phyloP scores from a whole-genome alignment of 129 eudicot genomes.

The Escallonia herrerae region DNA sequence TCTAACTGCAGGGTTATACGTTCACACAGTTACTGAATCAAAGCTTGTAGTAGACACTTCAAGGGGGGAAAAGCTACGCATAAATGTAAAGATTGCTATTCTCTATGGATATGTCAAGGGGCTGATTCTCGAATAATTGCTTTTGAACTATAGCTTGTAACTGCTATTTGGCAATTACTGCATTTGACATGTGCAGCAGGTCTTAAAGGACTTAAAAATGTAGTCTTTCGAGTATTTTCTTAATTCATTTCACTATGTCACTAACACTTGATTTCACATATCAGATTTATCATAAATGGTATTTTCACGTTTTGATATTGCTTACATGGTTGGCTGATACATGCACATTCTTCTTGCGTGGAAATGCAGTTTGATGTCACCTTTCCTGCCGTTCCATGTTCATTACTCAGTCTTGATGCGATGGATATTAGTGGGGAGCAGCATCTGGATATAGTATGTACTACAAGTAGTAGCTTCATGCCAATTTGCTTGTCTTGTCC shows the following conservation, averaged over 20 bases:
- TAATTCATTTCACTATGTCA: not conserved
- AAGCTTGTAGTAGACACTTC: slow-evolving; percentile 95
- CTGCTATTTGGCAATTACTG: not conserved
- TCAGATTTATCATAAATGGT: not conserved
- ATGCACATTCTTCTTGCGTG: not conserved
- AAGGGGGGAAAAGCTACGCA: slow-evolving; percentile 86
- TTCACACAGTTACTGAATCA: slow-evolving; percentile 79
- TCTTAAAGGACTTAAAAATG: not conserved
- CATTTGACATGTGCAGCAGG: not conserved
- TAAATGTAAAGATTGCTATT: slow-evolving; percentile 47
- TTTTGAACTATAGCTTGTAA: not conserved
- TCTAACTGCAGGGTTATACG: slow-evolving; percentile 66
- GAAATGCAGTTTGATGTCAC: slow-evolving; percentile 92
- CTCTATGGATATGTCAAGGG: not conserved
- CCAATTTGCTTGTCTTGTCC: slow-evolving; percentile 3
- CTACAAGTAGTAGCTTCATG: slow-evolving; percentile 1
- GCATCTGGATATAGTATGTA: slow-evolving; percentile 91
- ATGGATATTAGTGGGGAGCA: slow-evolving; percentile 99
- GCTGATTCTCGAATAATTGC: not conserved
- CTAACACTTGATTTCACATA: not conserved
- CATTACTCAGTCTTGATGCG: slow-evolving; percentile 89
- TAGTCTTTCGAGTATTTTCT: not conserved
- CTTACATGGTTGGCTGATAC: not conserved
- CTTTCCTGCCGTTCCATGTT: slow-evolving; percentile 87
- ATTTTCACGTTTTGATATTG: no score